Evolutionary conservation across 345 rosid species (phyloP), one percentile per base, ranked within the genome.

Genomic region (Citrus hindsii): DNA sequence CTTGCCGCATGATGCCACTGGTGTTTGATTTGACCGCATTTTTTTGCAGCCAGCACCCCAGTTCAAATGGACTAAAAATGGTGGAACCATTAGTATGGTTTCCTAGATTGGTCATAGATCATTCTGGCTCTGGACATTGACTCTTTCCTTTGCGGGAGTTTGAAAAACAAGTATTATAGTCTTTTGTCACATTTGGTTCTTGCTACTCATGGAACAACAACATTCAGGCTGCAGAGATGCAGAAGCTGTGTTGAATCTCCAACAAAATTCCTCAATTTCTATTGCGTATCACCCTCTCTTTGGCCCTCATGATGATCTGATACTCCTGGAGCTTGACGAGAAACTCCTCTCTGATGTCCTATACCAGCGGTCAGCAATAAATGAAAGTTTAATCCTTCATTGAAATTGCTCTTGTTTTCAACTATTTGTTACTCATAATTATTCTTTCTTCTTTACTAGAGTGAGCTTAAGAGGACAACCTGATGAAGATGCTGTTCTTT

Each of bases 401-500:
- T 75, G 10, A 30, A 12, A 32, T 32, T 7, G 37, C 67, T 60
- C 9, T 42, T 13, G 61, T 79, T 51, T 38, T 77, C 25, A 35
- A 32, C 61, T 61, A 19, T 13, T 65, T 71, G 14, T 28, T 53
- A 30, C 40, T 70, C 1, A 42, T 40, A 28, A 59, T 67, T 38
- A 33, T 8, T 32, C 55, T 66, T 66, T 66, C 63, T 24, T 55
- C 16, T 48, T 79, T 71, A 80, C 40, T 38, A 93, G 97, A 82
- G 95, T 92, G 21, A 87, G 89, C 46, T 83, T 95, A 66, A 91
- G 98, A 72, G 98, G 98, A 60, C 89, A 91, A 80, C 86, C 88
- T 24, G 90, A 92, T 87, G 99, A 95, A 77, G 94, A 94, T 79
- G 96, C 97, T 4, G 99, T 94, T 79, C 88, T 95, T 62, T 96